phyloP scores from a whole-genome alignment of 1,139 yeast species.

The Yamadazyma sp. region DNA sequence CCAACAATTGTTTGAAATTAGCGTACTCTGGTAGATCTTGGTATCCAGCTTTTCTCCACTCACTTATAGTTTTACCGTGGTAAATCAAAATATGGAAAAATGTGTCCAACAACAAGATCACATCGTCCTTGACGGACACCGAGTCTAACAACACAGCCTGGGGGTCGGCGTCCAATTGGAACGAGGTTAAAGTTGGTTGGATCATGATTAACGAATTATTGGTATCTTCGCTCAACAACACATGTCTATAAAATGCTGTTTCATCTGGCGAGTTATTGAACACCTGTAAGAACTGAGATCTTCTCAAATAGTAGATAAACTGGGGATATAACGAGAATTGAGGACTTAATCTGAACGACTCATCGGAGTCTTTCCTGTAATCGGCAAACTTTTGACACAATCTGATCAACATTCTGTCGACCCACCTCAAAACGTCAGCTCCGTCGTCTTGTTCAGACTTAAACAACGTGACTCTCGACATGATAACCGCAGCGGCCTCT shows the following conservation, averaged over 20 bases:
- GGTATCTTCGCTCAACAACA: constrained; percentile 85
- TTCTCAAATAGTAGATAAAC: constrained; percentile 91
- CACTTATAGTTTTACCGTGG: constrained; percentile 93
- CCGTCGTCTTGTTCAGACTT: constrained; percentile 74
- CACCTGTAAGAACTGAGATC: constrained; percentile 94
- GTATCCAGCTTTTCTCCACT: constrained; percentile 95
- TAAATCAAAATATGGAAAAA: constrained; percentile 94
- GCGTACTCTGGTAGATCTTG: constrained; percentile 90
- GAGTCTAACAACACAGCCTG: constrained; percentile 94
- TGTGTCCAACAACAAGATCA: constrained; percentile 84
- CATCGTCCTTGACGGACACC: constrained; percentile 86
- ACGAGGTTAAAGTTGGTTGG: constrained; percentile 91
- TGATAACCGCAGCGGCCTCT: constrained; percentile 96
- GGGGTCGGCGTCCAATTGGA: constrained; percentile 77
- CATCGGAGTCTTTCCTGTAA: constrained; percentile 49
- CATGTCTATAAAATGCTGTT: constrained; percentile 95
- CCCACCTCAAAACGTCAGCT: constrained; percentile 53
- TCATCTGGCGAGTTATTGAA: constrained; percentile 98
- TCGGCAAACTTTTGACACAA: constrained; percentile 54
- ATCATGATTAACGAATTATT: constrained; percentile 94
- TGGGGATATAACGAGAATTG: constrained; percentile 73
- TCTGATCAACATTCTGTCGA: constrained; percentile 50
- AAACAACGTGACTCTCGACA: constrained; percentile 91
- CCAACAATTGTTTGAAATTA: constrained; percentile 81
- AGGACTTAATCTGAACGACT: constrained; percentile 47